Percentiles rank a stretch among this genome's conserved stretches.
Conservation (phyloP, 352 stramenopile genomes). For the Globisporangium orthogonon region DNA sequence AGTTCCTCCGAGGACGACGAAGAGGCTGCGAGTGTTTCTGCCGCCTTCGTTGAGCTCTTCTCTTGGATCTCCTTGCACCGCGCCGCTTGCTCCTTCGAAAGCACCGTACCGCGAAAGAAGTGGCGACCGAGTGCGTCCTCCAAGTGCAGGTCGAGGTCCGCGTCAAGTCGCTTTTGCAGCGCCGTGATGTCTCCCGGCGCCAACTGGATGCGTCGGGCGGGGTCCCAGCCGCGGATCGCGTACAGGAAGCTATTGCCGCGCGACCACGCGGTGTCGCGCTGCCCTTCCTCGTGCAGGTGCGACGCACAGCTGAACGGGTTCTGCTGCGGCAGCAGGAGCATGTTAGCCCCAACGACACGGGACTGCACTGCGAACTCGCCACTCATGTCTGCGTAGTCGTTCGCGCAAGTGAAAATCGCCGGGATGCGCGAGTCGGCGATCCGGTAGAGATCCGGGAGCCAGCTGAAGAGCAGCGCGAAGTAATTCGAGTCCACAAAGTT, state of each 20-base stretch:
- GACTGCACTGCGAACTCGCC: constrained; percentile 71
- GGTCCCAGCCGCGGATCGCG: constrained; percentile 38
- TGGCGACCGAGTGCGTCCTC: constrained; percentile 46
- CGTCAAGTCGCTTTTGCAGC: constrained; percentile 41
- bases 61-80: constrained; percentile 30
- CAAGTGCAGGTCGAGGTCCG: constrained; percentile 42
- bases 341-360: constrained; percentile 48
- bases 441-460: constrained; percentile 53
- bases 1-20: constrained; percentile 1
- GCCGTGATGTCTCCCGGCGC: constrained; percentile 17
- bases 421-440: constrained; percentile 48
- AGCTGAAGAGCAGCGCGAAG: constrained; percentile 58
- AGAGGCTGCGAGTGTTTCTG: background rate
- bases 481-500: constrained; percentile 61
- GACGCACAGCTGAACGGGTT: constrained; percentile 72
- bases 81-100: constrained; percentile 61
- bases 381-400: constrained; percentile 77
- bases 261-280: constrained; percentile 57
- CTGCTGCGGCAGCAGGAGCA: constrained; percentile 55
- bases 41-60: background rate
- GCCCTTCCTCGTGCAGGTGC: constrained; percentile 64
- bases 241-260: constrained; percentile 71
- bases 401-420: constrained; percentile 67
- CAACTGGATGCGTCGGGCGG: constrained; percentile 17
- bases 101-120: constrained; percentile 54